Conservation (phyloP, 225 moss, liverwort and hornwort species). For the Bryum argenteum region DNA sequence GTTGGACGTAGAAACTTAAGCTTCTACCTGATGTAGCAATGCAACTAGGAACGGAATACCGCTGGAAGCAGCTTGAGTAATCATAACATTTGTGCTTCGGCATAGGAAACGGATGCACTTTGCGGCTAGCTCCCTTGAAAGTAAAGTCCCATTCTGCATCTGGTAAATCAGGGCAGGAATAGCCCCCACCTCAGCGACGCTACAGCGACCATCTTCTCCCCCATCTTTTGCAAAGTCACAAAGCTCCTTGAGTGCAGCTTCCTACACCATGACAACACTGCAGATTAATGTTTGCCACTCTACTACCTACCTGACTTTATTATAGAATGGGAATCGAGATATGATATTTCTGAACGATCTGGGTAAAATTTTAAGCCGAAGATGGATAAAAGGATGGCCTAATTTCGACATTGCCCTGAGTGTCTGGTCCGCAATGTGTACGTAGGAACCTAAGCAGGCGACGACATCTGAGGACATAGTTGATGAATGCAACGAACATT, state of each 20-base stretch:
- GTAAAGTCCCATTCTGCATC: conserved; percentile 47
- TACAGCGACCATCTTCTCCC: conserved; percentile 56
- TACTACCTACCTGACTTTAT: not conserved
- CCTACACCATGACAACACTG: conserved; percentile 34
- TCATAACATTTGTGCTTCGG: conserved; percentile 55
- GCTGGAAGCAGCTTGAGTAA: conserved; percentile 57
- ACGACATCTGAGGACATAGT: not conserved
- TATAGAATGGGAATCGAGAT: not conserved
- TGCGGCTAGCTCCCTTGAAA: conserved; percentile 50
- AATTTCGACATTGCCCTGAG: not conserved
- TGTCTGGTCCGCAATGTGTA: not conserved
- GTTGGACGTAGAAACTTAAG: not conserved
- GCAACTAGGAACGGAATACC: conserved; percentile 54
- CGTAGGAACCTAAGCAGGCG: not conserved
- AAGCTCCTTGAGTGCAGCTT: conserved; percentile 49
- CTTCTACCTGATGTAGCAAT: conserved; percentile 47
- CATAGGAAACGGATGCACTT: conserved; percentile 54
- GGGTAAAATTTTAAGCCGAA: not conserved
- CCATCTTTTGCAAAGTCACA: conserved; percentile 48
- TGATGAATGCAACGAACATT: conserved; percentile 9
- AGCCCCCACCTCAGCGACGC: conserved; percentile 49
- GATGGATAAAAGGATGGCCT: not conserved
- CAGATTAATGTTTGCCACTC: conserved; percentile 7
- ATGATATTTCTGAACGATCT: not conserved
- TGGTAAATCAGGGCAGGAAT: conserved; percentile 52